Percentiles rank a stretch among this genome's conserved stretches.
Evolutionary conservation across 306 rosid genomes (phyloP).

Genomic region (Astragalus membranaceus): DNA sequence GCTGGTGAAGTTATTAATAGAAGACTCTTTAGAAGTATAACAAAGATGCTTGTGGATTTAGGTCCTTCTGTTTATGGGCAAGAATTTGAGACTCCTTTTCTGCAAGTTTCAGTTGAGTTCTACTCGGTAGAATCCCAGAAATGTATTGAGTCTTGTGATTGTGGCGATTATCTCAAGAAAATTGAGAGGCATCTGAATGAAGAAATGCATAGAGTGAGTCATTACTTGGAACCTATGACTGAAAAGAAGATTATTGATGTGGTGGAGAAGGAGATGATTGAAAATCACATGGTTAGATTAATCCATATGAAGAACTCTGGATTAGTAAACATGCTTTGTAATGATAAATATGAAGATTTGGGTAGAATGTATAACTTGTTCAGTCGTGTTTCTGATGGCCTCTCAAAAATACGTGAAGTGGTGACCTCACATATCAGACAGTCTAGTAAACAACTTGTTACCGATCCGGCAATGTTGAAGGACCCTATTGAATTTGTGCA

Average conservation of each 20-base stretch:
- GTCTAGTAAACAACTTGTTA: constrained; percentile 67
- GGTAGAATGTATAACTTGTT: constrained; percentile 74
- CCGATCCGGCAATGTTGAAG: constrained; percentile 77
- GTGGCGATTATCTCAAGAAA: constrained; percentile 75
- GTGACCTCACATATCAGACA: constrained; percentile 74
- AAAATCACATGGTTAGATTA: constrained; percentile 70
- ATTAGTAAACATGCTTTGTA: constrained; percentile 68
- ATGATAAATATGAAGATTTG: constrained; percentile 70
- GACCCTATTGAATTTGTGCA: constrained; percentile 84
- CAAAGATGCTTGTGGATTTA: constrained; percentile 75
- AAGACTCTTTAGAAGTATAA: constrained; percentile 59
- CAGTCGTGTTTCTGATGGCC: constrained; percentile 58
- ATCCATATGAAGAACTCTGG: constrained; percentile 84
- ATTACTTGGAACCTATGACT: constrained; percentile 68
- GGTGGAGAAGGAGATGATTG: constrained; percentile 79
- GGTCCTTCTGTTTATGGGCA: constrained; percentile 67
- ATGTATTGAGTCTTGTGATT: constrained; percentile 67
- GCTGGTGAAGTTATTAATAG: constrained; percentile 69
- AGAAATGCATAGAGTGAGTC: constrained; percentile 79
- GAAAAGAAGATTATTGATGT: constrained; percentile 64
- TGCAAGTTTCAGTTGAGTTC: constrained; percentile 70
- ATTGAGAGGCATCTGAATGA: constrained; percentile 72
- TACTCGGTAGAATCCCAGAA: constrained; percentile 62
- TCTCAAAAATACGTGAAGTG: constrained; percentile 53
- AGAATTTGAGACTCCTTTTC: constrained; percentile 66